Evolutionary conservation across 805 yeast genomes (phyloP), one percentile per base, ranked within the genome.

Genomic region (Spathaspora sp.): DNA sequence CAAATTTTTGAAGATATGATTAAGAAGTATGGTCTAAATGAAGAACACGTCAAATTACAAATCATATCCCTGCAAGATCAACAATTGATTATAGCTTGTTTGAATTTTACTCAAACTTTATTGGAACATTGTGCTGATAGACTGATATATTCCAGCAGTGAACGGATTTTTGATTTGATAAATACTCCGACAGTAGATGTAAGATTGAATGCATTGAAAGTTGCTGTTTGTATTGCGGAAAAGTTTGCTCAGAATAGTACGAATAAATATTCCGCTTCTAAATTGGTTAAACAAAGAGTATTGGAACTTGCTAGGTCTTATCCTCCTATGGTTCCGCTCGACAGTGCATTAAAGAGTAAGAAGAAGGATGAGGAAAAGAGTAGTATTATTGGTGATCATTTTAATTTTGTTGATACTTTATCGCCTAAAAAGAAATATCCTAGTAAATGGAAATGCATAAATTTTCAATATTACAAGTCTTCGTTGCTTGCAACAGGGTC

Each of bases 101-200:
- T 89, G 47, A 72, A 77, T 6, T 89, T 88, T 61, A 78, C 93
- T 0, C 73, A 78, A 32, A 66, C 81, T 48, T 68, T 92, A 31
- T 68, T 92, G 44, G 87, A 85, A 42, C 82, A 87, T 58, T 86
- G 94, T 49, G 74, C 83, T 28, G 84, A 85, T 59, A 78, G 79
- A 48, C 39, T n/a, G 20, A 74, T 88, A 20, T 91, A 88, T 64
- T 72, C 83, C n/a, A 83, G 90, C 18, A 68, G 80, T 17, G 86
- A 85, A 47, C 73, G 84, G 38, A 74, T 91, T 50, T 81, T 76
- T 52, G 71, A 73, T 43, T 67, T 91, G 55, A 62, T 89, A 45
- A 78, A 78, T 50, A 76, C 86, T 14, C 83, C 85, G 14, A 80
- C 86, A 8, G 67, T 86, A 29, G 75, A 76, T 19, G 79, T 91